Base-by-base conservation (phyloP, 2,329 filamentous ascomycete species). In the Clarireedia sp. region DNA sequence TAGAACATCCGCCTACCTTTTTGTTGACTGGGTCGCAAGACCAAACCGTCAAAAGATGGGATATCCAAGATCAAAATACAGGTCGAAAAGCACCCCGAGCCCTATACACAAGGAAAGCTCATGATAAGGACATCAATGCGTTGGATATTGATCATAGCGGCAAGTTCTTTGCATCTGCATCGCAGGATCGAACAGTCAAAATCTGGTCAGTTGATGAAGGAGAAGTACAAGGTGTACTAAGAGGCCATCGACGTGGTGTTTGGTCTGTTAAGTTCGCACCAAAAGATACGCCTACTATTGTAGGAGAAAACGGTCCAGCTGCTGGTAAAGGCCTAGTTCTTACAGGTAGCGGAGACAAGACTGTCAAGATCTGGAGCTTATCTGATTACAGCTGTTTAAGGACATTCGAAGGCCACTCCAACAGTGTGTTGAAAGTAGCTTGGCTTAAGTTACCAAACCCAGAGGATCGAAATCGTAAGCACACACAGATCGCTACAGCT, bases 61-160 rank as follows among this genome's bases (percentile, higher is more conserved):
- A 96, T 59, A 83, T 92, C 21, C 68, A 74, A 36, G 73, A 76
- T 51, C 69, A 73, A 56, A 63, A 66, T 44, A 66, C 64, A 17
- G 70, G 73, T 47, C 80, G 79, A 58, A 78, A 79, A 56, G 77
- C 79, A 9, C 74, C 83, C 9, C 76, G 83, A 63, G 89, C 89
- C 41, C 73, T 85, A 4, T 99, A 89, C 70, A 97, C 94, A 1
- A 82, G 94, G 55, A 95, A 96, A 71, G 94, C 94, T 1, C 94
- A 99, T 71, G 94, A 99, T 68, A 99, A 99, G 69, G 94, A 99
- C 63, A 99, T 99, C 72, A 99, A 99, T 65, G 90, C 94, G 2
- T 81, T 99, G 50, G 90, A 95, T 61, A 78, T 94, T 10, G 89
- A 90, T 60, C 79, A 83, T 21, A 78, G 80, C 1, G 82, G 82